phyloP scores from a whole-genome alignment of 345 rosid genomes.

The Eucalyptus sp. region DNA sequence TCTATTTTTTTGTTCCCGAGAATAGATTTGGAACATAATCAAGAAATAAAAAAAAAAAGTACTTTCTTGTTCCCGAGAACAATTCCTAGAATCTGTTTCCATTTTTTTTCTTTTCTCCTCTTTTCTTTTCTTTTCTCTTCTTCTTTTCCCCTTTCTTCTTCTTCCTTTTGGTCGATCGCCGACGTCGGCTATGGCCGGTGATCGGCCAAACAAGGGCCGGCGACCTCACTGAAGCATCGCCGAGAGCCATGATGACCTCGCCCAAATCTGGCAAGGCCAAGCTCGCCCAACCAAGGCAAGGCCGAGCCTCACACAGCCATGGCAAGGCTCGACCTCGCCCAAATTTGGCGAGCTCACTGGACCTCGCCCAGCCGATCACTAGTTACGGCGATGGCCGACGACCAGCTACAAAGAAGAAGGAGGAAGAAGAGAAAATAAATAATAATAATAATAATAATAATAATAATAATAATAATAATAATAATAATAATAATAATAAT shows the following conservation, averaged over 20 bases:
- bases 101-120: too few species aligned
- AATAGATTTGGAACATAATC: too few species aligned
- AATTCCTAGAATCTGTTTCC: too few species aligned
- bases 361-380: rapidly evolving
- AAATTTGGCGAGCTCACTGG: rapidly evolving
- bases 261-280: too few species aligned
- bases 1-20: rapidly evolving
- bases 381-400: rapidly evolving
- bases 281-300: too few species aligned
- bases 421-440: too few species aligned
- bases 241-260: rapidly evolving
- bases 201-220: rapidly evolving
- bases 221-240: rapidly evolving
- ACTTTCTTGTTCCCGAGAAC: rapidly evolving
- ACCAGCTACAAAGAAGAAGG: too few species aligned
- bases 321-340: rapidly evolving
- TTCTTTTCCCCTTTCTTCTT: not conserved
- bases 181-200: rapidly evolving
- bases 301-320: too few species aligned
- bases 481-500: too few species aligned
- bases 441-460: too few species aligned
- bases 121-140: not conserved
- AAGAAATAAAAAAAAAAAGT: too few species aligned
- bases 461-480: too few species aligned
- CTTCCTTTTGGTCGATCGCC: rapidly evolving